A percentile compares a stretch with the other conserved stretches of the same genome.
Conservation (phyloP, 345 rosid genomes). For the Syzygium aqueum region DNA sequence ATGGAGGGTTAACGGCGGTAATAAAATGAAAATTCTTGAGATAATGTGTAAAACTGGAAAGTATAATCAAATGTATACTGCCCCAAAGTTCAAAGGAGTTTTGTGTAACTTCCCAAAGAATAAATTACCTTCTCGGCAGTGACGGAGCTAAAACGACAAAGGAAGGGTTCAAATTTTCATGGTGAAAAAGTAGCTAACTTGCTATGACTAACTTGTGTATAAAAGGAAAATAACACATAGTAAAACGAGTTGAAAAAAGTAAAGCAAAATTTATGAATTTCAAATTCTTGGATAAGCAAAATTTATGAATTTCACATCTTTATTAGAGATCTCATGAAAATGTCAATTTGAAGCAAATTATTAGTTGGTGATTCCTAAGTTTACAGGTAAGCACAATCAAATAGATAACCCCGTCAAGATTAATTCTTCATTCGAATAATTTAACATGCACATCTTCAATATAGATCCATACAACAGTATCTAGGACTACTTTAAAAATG, state of each 20-base stretch:
- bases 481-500: background rate
- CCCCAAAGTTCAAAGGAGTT: background rate
- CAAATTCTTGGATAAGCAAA: background rate
- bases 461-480: background rate
- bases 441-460: background rate
- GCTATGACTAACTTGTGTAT: background rate
- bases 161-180: background rate
- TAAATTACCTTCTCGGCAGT: background rate
- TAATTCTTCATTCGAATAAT: background rate
- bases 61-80: background rate
- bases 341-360: background rate
- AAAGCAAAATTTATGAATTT: background rate
- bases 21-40: background rate
- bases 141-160: background rate
- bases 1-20: background rate
- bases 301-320: background rate
- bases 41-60: background rate
- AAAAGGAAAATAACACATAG: background rate
- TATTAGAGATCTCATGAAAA: background rate
- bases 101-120: background rate
- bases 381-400: background rate
- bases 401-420: background rate
- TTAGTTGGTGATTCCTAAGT: background rate
- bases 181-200: too few species aligned
- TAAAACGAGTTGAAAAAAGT: background rate